These are phyloP conservation scores for Apodospora peruviana DNA, from an alignment of 495 filamentous ascomycete genomes.

Conservation along the genomic window DNA sequence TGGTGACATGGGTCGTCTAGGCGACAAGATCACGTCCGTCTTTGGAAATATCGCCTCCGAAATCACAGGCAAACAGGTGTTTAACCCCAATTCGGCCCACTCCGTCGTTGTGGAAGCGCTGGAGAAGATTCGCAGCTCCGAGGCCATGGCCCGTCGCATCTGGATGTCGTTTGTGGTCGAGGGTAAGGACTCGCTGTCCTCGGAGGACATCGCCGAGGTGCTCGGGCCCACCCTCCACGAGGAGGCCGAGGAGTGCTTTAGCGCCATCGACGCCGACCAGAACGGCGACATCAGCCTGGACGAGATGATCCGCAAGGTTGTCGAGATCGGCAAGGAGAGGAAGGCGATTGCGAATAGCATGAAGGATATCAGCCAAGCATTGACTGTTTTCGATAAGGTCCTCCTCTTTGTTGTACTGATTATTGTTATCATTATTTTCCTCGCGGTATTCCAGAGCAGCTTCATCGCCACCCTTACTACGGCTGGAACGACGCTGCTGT, in stretches of 20 bases:
- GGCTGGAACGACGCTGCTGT: constrained; percentile 90
- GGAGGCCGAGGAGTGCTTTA: constrained; percentile 81
- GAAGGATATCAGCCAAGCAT: constrained; percentile 95
- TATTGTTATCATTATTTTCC: constrained; percentile 78
- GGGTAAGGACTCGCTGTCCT: constrained; percentile 69
- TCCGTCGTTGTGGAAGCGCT: constrained; percentile 84
- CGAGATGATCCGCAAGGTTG: constrained; percentile 87
- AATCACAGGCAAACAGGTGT: constrained; percentile 89
- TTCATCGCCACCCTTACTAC: constrained; percentile 86
- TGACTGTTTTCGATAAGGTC: constrained; percentile 81
- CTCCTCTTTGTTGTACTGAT: constrained; percentile 72
- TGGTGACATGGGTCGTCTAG: constrained; percentile 71
- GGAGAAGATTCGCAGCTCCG: constrained; percentile 73
- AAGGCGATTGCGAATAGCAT: constrained; percentile 85
- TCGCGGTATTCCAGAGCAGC: constrained; percentile 78
- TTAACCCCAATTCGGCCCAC: constrained; percentile 84
- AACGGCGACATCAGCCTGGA: constrained; percentile 94
- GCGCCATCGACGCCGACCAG: constrained; percentile 71
- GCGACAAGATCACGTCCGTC: constrained; percentile 83
- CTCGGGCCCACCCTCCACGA: constrained; percentile 64
- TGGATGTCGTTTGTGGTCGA: constrained; percentile 99
- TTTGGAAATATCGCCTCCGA: constrained; percentile 94
- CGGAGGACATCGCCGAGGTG: constrained; percentile 82
- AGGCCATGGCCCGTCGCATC: constrained; percentile 83
- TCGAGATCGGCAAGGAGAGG: constrained; percentile 74